These are phyloP conservation scores for Mercurialis annua DNA, from an alignment of 345 rosid genomes.

Conservation along the genomic window DNA sequence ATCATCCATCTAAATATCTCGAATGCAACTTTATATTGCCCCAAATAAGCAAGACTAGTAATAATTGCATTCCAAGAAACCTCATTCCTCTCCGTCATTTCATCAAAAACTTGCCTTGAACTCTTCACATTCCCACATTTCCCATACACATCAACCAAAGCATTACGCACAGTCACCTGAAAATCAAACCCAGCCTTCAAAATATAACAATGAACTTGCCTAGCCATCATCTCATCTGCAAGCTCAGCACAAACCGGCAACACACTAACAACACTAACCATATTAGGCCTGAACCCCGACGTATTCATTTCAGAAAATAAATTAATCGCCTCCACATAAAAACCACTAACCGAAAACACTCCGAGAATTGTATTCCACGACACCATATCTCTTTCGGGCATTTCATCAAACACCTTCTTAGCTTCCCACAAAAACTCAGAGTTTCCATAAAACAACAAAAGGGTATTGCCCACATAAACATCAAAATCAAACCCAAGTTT, in stretches of 20 bases:
- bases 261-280: conserved; percentile 37
- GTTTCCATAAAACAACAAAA: conserved; percentile 37
- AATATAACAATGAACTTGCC: conserved; percentile 38
- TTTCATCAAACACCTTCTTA: conserved; percentile 41
- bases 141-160: conserved; percentile 49
- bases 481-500: conserved; percentile 44
- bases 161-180: conserved; percentile 37
- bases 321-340: conserved; percentile 26
- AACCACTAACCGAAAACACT: conserved; percentile 34
- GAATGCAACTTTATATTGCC: conserved; percentile 33
- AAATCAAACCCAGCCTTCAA: conserved; percentile 41
- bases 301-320: conserved; percentile 33
- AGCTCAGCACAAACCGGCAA: conserved; percentile 10
- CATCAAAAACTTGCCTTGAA: conserved; percentile 34
- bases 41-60: conserved; percentile 31
- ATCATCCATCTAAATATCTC: conserved; percentile 38
- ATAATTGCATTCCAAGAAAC: conserved; percentile 43
- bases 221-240: conserved; percentile 27
- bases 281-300: conserved; percentile 34
- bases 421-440: conserved; percentile 24
- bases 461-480: conserved; percentile 43
- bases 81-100: conserved; percentile 42
- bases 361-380: conserved; percentile 43
- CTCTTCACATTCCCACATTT: conserved; percentile 36
- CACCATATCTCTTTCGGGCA: conserved; percentile 44